phyloP scores from a whole-genome alignment of 495 filamentous ascomycete species.

The Lasiosphaeria miniovina region DNA sequence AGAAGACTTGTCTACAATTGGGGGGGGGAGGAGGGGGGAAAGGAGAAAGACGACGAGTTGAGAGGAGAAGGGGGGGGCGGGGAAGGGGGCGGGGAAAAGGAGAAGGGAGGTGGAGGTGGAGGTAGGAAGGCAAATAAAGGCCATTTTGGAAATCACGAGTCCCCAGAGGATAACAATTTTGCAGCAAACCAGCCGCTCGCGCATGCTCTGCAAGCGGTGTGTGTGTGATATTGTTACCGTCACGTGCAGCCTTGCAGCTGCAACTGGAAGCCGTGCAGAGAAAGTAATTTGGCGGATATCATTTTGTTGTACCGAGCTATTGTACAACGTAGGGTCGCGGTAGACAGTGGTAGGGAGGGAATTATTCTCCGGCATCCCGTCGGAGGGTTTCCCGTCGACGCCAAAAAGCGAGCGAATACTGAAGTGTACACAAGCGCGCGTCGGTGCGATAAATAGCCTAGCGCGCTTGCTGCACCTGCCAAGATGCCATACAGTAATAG shows the following conservation, averaged over 20 bases:
- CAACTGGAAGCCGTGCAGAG: conserved; percentile 11
- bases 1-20: too few relatives aligned
- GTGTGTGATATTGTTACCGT: conserved; percentile 4
- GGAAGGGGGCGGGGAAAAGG: too few relatives aligned
- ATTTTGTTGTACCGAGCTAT: neutral
- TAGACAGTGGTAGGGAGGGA: too few relatives aligned
- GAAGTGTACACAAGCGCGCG: neutral
- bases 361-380: neutral
- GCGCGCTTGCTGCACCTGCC: neutral
- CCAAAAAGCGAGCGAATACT: neutral
- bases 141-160: neutral
- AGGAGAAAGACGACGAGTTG: too few relatives aligned
- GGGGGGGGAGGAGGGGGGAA: too few relatives aligned
- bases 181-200: neutral
- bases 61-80: too few relatives aligned
- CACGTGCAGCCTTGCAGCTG: conserved; percentile 19
- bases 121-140: too few relatives aligned
- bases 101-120: too few relatives aligned
- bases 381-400: neutral
- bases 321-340: neutral
- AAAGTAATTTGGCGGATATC: neutral
- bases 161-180: neutral
- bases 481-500: neutral
- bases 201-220: neutral
- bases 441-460: neutral